Base-by-base conservation (phyloP, 805 yeast species). In the Sporopachydermia lactativora region DNA sequence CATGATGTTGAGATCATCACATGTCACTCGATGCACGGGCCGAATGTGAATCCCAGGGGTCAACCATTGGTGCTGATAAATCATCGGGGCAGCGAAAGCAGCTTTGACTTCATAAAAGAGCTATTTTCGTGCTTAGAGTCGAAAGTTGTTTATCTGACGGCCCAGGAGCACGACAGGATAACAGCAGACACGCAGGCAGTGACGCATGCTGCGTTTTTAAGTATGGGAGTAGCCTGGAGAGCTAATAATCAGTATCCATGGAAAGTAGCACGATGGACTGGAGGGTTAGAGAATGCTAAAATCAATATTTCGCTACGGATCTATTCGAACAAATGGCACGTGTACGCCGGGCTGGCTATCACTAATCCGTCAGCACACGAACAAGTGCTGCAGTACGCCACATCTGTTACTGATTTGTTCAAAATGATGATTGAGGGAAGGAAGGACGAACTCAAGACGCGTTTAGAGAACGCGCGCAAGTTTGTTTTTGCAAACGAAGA, bases 121-220 rank as follows among this genome's bases (percentile, higher is more conserved):
- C 53, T 86, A 3, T 67, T 88, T 44, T 62, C 79, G 3, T 83
- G 95, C 54, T 68, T 92, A 40, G 65, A 81, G 19, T 84, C 96
- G 8, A 81, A 80, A 47, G 66, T 72, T 28, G 96, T 86, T 17
- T 69, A 75, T 41, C 65, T 92, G 19, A 68, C 84, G 0, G 95
- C 92, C n/a, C 68, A 73, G 41, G 88, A 88, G 54, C 98, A 92
- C 57, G 98, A 92, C 57, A 74, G 71, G 50, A 89, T 92, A 46
- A 89, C 98, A 1, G 98, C 98, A 0, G 98, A 92, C 57, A 92
- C 97, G 2, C 98, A 92, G 58, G 97, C 97, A 0, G 95, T 89
- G 14, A 92, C 98, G 0, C 98, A 92, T 56, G 96, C 96, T 8
- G 97, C 96, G 0, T 92, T 92, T 53, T 64, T 92, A 44, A 79